Evolutionary conservation across 805 yeast species (phyloP), one percentile per base, ranked within the genome.

Genomic region (Wickerhamomyces ciferrii): DNA sequence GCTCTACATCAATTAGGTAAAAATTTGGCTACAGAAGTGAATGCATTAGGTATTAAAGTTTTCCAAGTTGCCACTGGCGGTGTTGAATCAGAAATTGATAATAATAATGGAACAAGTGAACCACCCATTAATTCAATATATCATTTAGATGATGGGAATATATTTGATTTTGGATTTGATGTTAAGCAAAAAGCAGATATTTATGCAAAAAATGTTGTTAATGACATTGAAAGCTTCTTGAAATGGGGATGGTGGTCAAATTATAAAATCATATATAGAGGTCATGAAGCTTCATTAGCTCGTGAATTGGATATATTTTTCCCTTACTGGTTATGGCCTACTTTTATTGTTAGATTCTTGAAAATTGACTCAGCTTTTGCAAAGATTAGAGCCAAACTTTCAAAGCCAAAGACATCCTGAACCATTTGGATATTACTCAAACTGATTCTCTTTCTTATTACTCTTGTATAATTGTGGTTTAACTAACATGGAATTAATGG

Each of bases 61-160:
- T 63, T 69, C 42, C 60, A 66, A 49, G 62, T 71, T 10, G 55
- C 65, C 25, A 66, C 75, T 3, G 76, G 76, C 3, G 68, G 66
- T 10, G 72, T 72, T 13, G 58, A 62, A 19, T 66, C 74, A 2
- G 66, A 56, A 13, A 65, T 70, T 24, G 54, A 46, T 44, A 43
- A 47, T 43, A 11, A 47, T 48, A 18, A 24, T 38, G 18, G 25
- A 6, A 6, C 31, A 27, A n/a, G 14, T 27, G 9, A 24, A 27
- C 18, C 18, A 31, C 18, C 6, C 18, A 17, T 5, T 5, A 47
- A 41, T 19, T 51, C 58, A 0, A 43, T 57, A 35, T 53, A 45
- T 34, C 48, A 54, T 39, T 15, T 42, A 5, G 51, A 43, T 3
- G 52, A 45, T 21, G 50, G 46, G 13, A 44, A 11, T 18, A 32